Evolutionary conservation across 2,329 filamentous ascomycete genomes (phyloP).

Genomic region (Phialocephala sp.): DNA sequence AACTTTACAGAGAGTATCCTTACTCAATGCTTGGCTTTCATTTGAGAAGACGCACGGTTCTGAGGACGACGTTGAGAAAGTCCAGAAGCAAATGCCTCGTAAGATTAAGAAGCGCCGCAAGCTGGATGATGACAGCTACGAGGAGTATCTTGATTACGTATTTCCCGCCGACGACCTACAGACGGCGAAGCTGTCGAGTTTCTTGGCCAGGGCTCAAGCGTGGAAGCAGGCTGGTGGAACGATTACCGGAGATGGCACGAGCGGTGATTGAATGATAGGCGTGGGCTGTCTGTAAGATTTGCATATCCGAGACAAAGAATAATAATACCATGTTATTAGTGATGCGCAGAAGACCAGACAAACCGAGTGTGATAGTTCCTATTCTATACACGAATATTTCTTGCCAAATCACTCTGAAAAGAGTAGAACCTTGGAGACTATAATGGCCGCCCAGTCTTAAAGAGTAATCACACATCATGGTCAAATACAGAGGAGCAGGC

Average conservation of each 20-base stretch:
- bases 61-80: constrained; percentile 75
- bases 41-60: constrained; percentile 89
- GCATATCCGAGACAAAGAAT: not conserved
- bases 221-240: constrained; percentile 56
- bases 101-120: constrained; percentile 90
- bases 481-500: no score
- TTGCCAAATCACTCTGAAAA: no score
- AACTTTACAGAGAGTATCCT: constrained; percentile 68
- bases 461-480: no score
- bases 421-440: no score
- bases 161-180: constrained; percentile 95
- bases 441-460: no score
- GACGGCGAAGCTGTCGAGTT: constrained; percentile 79
- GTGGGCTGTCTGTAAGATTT: not conserved
- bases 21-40: constrained; percentile 89
- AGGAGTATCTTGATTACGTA: constrained; percentile 97
- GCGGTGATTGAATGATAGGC: constrained; percentile 16
- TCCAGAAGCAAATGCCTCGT: constrained; percentile 93
- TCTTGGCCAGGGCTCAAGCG: constrained; percentile 83
- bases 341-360: no score
- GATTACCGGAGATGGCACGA: constrained; percentile 32
- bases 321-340: not conserved
- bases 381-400: no score
- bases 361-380: no score
- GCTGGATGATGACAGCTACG: constrained; percentile 89